Evolutionary conservation across 192 early-diverging fungal genomes (phyloP).

Genomic region (Pecoramyces ruminantium): DNA sequence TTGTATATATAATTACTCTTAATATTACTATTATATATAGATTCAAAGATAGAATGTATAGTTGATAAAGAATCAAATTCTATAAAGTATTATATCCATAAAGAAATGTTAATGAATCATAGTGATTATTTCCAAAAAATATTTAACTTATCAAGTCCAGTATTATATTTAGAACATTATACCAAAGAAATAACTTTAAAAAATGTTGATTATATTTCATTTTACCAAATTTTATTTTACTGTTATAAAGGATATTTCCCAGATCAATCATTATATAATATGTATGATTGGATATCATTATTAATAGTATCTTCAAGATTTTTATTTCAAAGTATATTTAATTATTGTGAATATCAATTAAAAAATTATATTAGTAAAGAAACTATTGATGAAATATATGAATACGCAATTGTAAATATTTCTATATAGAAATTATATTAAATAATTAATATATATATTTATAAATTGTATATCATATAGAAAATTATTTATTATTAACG

Average conservation of each 20-base stretch:
- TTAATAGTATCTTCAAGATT: neutral
- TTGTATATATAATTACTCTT: neutral
- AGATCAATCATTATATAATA: neutral
- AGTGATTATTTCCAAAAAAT: neutral
- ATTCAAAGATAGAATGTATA: neutral
- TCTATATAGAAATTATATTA: too few species aligned
- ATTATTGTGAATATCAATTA: neutral
- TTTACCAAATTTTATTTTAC: neutral
- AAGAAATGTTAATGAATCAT: neutral
- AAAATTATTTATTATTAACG: too few species aligned
- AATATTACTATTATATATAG: too few species aligned
- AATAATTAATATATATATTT: too few species aligned
- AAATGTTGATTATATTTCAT: neutral
- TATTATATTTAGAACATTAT: neutral
- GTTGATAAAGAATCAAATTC: neutral
- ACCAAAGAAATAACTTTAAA: neutral
- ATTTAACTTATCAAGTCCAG: neutral
- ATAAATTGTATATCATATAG: too few species aligned
- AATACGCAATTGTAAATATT: neutral
- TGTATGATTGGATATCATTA: neutral
- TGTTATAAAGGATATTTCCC: neutral
- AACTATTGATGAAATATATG: neutral
- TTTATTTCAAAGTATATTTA: neutral
- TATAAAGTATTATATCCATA: neutral
- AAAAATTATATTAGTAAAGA: neutral